These are phyloP conservation scores for Posidonia oceanica DNA, from an alignment of 116 monocot species.

Conservation along the genomic window DNA sequence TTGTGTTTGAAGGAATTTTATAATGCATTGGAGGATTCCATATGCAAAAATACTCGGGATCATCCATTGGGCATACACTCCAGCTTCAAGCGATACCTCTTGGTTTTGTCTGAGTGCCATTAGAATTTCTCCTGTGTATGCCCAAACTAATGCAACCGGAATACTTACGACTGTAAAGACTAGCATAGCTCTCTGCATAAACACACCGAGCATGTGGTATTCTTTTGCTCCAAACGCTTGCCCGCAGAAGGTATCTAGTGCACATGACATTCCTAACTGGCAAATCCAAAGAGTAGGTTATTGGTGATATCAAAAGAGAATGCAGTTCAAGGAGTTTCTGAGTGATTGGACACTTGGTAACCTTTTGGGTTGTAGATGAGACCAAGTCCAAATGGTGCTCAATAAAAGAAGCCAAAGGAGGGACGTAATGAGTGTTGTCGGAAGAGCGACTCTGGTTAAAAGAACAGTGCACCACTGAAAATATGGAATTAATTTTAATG, in stretches of 20 bases:
- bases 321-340: no score
- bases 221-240: constrained; percentile 60
- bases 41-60: constrained; percentile 41
- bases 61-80: constrained; percentile 46
- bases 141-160: constrained; percentile 32
- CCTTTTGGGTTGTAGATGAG: no score
- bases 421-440: no score
- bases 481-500: no score
- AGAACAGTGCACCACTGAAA: no score
- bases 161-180: constrained; percentile 28
- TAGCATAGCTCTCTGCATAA: constrained; percentile 58
- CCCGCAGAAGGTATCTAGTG: constrained; percentile 61
- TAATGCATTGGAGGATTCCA: constrained; percentile 39
- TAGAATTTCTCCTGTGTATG: constrained; percentile 35
- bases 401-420: no score
- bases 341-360: no score
- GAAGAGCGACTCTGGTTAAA: no score
- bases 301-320: no score
- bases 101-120: constrained; percentile 27
- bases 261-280: constrained; percentile 49
- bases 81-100: constrained; percentile 38
- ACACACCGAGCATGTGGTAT: constrained; percentile 41
- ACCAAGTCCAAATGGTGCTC: no score
- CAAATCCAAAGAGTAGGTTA: no score
- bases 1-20: constrained; percentile 46